phyloP scores from a whole-genome alignment of 768 basidiomycete genomes.

The Polyporus arcularius region DNA sequence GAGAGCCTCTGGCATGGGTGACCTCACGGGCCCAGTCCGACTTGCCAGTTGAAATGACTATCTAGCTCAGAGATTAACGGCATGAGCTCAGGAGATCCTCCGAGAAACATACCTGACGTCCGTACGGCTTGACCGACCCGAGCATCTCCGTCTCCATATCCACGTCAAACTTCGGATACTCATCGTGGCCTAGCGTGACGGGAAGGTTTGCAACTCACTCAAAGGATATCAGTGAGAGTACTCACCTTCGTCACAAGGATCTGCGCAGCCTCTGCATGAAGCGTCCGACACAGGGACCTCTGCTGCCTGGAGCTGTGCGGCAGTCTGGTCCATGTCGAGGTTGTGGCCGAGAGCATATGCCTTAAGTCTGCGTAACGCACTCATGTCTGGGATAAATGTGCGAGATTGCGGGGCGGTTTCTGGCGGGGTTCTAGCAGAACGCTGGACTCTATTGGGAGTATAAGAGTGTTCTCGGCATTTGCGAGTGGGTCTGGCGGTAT shows the following conservation, averaged over 20 bases:
- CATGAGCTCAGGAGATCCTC: background rate
- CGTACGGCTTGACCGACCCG: conserved; percentile 84
- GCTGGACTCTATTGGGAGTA: background rate
- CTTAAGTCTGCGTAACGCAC: conserved; percentile 28
- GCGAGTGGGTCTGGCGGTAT: background rate
- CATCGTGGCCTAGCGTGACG: conserved; percentile 62
- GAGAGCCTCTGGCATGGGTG: conserved; percentile 65
- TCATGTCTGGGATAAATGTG: conserved; percentile 15
- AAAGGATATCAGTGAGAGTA: too few relatives aligned
- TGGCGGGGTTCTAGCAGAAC: background rate
- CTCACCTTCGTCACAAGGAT: conserved; percentile 75
- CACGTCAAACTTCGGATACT: conserved; percentile 75
- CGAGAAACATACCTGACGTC: conserved; percentile 64
- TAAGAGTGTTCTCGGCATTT: background rate
- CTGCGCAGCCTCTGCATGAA: conserved; percentile 72
- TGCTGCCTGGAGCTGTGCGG: conserved; percentile 53
- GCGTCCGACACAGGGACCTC: conserved; percentile 65
- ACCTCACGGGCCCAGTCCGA: conserved; percentile 87
- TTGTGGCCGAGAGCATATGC: conserved; percentile 29
- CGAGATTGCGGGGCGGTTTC: background rate
- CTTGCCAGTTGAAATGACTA: conserved; percentile 89
- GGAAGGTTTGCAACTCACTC: background rate
- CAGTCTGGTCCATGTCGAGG: conserved; percentile 40
- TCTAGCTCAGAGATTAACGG: conserved; percentile 40
- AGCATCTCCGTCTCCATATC: conserved; percentile 83